Conservation (phyloP, 2,329 filamentous ascomycete genomes). For the Fusarium fujikuroi region DNA sequence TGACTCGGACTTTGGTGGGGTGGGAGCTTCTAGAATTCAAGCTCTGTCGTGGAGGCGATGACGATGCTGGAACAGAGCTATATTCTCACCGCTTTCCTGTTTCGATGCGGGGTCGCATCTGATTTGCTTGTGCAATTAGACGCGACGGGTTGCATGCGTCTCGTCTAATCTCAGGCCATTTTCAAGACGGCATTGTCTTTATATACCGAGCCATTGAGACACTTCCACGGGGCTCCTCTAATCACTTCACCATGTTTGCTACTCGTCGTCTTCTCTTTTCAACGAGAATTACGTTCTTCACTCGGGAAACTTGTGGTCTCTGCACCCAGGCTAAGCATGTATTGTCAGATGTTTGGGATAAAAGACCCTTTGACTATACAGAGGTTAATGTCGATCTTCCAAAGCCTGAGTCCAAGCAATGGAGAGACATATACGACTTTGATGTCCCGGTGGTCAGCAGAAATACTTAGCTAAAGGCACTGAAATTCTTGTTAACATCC, state of each 20-base stretch:
- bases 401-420: slow-evolving; percentile 68
- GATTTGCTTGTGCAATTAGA: slow-evolving; percentile 13
- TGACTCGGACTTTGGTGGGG: slow-evolving; percentile 42
- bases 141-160: slow-evolving; percentile 2
- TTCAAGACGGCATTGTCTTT: neutral
- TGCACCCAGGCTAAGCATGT: slow-evolving; percentile 75
- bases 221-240: neutral
- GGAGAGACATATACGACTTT: slow-evolving; percentile 81
- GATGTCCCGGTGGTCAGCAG: slow-evolving; percentile 79
- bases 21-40: slow-evolving; percentile 56
- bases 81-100: slow-evolving; percentile 51
- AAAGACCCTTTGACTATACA: slow-evolving; percentile 72
- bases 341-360: slow-evolving; percentile 74
- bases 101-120: slow-evolving; percentile 46
- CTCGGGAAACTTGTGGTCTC: slow-evolving; percentile 75
- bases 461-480: neutral
- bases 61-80: slow-evolving; percentile 39
- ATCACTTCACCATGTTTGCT: slow-evolving; percentile 57
- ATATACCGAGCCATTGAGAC: neutral
- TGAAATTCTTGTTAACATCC: neutral
- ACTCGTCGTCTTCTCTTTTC: slow-evolving; percentile 62
- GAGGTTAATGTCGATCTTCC: slow-evolving; percentile 81
- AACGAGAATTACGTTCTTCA: slow-evolving; percentile 79
- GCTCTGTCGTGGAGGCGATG: slow-evolving; percentile 35
- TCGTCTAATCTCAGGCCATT: slow-evolving; percentile 27